Base-by-base conservation (phyloP, 2,329 filamentous ascomycete genomes). In the Paecilomyces sp. region DNA sequence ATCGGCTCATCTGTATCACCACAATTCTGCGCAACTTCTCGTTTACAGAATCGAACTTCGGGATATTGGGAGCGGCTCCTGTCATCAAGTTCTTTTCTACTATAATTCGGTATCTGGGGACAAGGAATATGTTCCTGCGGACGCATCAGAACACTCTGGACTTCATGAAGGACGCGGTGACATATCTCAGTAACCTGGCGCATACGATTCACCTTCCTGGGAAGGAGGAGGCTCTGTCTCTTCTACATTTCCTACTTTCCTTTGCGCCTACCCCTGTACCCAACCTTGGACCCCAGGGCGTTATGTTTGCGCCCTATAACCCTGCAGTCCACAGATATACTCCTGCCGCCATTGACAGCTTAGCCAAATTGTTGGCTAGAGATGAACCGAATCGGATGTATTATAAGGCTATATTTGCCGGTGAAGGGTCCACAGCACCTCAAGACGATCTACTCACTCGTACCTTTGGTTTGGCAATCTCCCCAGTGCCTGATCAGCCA, bases 101-200 rank as follows among this genome's bases (percentile, higher is more conserved):
- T 54, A 85, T 92, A 3, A 92, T 97, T 63, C 84, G 92, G 61
- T 90, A 94, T 65, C 82, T 97, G 13, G 94, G 93, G 31, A 97
- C 92, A 3, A 88, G 92, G 13, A 91, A 91, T 66, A 90, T 93
- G 82, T 83, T 97, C 31, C 78, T 97, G 51, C 86, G 91, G 47
- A 91, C 87, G 3, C 84, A 94, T 65, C 82, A 84, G 69, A 96
- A 97, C 74, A 94, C 90, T 0, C 80, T 97, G 65, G 94, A 99
- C 74, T 93, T 97, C 68, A 96, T 97, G 90, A 99, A 99, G 76
- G 94, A 99, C 73, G 81, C 92, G 31, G 85, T 97, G 60, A 88
- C 91, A 15, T 86, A 96, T 65, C 80, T 99, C 58, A 97, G 93
- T 59, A 97, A 99, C 73, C 85, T 95, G 55, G 87, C 92, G 7